Percentiles rank a stretch among this genome's conserved stretches.
Conservation (phyloP, 768 basidiomycete species). For the Lactifluus hygrophoroides region DNA sequence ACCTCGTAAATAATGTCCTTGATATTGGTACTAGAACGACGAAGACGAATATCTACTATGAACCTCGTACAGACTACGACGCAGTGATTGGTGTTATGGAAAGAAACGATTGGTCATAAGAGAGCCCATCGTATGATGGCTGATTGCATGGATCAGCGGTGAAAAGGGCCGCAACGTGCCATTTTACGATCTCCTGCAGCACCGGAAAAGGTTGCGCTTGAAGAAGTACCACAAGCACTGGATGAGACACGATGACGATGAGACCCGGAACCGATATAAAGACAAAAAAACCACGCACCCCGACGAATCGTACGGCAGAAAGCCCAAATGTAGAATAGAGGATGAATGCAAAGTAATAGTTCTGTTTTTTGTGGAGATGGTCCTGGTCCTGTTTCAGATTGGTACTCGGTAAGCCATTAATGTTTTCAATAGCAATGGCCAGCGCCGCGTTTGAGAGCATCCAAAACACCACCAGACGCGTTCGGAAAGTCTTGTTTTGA, state of each 20-base stretch:
- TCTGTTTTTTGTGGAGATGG: slow-evolving; percentile 36
- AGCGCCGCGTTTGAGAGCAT: slow-evolving; percentile 65
- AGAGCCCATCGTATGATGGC: neutral
- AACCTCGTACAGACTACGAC: neutral
- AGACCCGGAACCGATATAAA: neutral
- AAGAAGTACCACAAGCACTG: slow-evolving; percentile 81
- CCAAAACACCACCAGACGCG: slow-evolving; percentile 77
- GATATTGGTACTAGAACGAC: neutral
- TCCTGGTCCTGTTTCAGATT: slow-evolving; percentile 32
- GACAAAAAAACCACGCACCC: slow-evolving; percentile 44
- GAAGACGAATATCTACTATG: slow-evolving; percentile 7
- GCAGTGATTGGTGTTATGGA: neutral
- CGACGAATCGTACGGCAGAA: slow-evolving; percentile 61
- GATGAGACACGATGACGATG: neutral
- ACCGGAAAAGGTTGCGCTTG: slow-evolving; percentile 75
- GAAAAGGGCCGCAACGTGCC: slow-evolving; percentile 10
- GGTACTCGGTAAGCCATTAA: slow-evolving; percentile 50
- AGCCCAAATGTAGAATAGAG: slow-evolving; percentile 74
- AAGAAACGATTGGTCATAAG: neutral
- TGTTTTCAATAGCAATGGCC: slow-evolving; percentile 67
- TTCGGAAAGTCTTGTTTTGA: slow-evolving; percentile 88
- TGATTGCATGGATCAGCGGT: slow-evolving; percentile 1
- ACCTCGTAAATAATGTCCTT: slow-evolving; percentile 7
- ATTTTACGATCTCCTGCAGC: slow-evolving; percentile 62
- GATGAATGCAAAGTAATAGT: slow-evolving; percentile 67